These are phyloP conservation scores for Hypomyces rosellus DNA, from an alignment of 2,329 filamentous ascomycete genomes.

Conservation along the genomic window DNA sequence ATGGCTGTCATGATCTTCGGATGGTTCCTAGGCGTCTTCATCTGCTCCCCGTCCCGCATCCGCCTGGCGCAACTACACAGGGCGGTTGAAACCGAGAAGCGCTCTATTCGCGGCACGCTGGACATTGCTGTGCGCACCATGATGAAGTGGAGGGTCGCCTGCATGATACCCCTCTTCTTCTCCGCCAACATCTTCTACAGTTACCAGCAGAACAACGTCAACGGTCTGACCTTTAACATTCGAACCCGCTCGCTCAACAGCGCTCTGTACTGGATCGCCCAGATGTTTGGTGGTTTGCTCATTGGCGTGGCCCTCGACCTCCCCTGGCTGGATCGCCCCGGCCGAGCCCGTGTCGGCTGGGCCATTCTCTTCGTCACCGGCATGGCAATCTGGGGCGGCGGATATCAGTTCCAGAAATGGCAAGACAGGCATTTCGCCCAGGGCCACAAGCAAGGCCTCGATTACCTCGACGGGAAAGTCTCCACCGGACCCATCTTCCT, in stretches of 20 bases:
- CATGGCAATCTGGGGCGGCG: slow-evolving; percentile 52
- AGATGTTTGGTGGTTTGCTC: slow-evolving; percentile 46
- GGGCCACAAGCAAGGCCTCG: slow-evolving; percentile 38
- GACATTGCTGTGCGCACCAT: slow-evolving; percentile 32
- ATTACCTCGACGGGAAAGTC: slow-evolving; percentile 39
- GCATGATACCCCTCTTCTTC: slow-evolving; percentile 48
- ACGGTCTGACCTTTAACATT: slow-evolving; percentile 47
- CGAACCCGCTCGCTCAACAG: slow-evolving; percentile 49
- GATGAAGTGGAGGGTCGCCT: slow-evolving; percentile 39
- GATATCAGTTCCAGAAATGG: slow-evolving; percentile 59
- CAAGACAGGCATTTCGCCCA: slow-evolving; percentile 38
- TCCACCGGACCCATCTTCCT: slow-evolving; percentile 60
- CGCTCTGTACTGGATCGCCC: slow-evolving; percentile 48
- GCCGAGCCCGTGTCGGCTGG: slow-evolving; percentile 42
- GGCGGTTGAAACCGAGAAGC: slow-evolving; percentile 33
- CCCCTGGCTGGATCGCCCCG: slow-evolving; percentile 34
- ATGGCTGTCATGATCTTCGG: slow-evolving; percentile 43
- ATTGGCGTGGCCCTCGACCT: slow-evolving; percentile 41
- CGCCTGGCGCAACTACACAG: slow-evolving; percentile 30
- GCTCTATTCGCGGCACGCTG: slow-evolving; percentile 29
- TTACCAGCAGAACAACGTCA: slow-evolving; percentile 51
- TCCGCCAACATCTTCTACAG: slow-evolving; percentile 50
- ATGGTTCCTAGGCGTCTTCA: slow-evolving; percentile 40
- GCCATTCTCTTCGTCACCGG: slow-evolving; percentile 39
- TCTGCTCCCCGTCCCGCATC: slow-evolving; percentile 41